A percentile compares a stretch with the other conserved stretches of the same genome.
Evolutionary conservation across 306 rosid species (phyloP).

Genomic region (Mimosa bimucronata): DNA sequence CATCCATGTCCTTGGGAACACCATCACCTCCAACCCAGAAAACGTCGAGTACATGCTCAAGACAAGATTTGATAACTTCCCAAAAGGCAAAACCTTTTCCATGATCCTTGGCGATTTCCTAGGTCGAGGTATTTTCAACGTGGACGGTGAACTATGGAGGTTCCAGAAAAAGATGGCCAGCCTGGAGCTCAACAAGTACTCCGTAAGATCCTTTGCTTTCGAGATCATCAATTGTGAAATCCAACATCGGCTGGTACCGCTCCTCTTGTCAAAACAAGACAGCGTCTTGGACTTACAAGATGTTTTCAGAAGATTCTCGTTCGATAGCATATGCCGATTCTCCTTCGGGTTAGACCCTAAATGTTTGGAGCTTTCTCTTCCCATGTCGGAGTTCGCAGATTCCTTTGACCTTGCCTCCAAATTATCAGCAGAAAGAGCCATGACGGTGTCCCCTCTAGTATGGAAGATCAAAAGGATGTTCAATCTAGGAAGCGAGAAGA

Average conservation of each 20-base stretch:
- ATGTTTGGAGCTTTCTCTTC: constrained; percentile 63
- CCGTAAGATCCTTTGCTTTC: constrained; percentile 60
- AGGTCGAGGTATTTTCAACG: constrained; percentile 86
- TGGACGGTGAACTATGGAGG: constrained; percentile 73
- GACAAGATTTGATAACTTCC: constrained; percentile 69
- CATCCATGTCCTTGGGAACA: constrained; percentile 70
- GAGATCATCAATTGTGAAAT: constrained; percentile 68
- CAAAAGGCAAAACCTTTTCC: constrained; percentile 76
- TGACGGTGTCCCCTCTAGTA: constrained; percentile 59
- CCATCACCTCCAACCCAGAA: constrained; percentile 70
- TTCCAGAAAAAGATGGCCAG: constrained; percentile 75
- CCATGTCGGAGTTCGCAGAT: constrained; percentile 63
- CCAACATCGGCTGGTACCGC: constrained; percentile 59
- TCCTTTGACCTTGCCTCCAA: constrained; percentile 75
- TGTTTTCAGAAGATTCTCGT: constrained; percentile 68
- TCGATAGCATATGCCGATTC: constrained; percentile 68
- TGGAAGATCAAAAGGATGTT: constrained; percentile 78
- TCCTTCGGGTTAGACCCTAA: constrained; percentile 81
- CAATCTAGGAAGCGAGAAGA: constrained; percentile 68
- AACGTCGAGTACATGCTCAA: constrained; percentile 83
- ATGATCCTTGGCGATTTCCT: constrained; percentile 71
- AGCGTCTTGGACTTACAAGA: constrained; percentile 69
- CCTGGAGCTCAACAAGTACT: constrained; percentile 53
- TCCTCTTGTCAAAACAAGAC: constrained; percentile 37
- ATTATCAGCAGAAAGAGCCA: constrained; percentile 84